Evolutionary conservation across 179 eudicot species (phyloP).

Genomic region (Camellia oleifera): DNA sequence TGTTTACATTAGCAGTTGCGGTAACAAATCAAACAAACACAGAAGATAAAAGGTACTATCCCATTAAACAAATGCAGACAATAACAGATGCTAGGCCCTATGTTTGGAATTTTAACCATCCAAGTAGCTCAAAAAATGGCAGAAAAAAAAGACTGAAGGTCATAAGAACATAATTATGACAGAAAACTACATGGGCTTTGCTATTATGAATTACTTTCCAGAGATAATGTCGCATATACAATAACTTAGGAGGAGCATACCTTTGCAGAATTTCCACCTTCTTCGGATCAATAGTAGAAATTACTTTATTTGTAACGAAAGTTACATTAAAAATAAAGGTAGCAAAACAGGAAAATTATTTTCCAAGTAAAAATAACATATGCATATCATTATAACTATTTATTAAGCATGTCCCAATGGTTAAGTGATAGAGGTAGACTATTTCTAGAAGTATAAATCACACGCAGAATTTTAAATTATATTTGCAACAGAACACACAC

Average conservation of each 20-base stretch:
- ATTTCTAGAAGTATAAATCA: background rate
- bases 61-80: background rate
- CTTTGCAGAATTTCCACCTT: too few species aligned
- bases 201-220: background rate
- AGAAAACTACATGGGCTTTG: background rate
- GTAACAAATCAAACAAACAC: background rate
- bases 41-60: background rate
- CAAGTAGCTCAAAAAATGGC: background rate
- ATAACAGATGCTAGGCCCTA: background rate
- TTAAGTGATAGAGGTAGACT: background rate
- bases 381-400: background rate
- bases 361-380: background rate
- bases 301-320: too few species aligned
- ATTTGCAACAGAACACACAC: conserved; percentile 3
- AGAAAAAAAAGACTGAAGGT: background rate
- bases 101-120: background rate
- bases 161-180: background rate
- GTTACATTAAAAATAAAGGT: too few species aligned
- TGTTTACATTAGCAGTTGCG: background rate
- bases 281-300: too few species aligned
- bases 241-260: too few species aligned
- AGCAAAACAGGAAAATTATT: background rate
- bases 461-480: background rate
- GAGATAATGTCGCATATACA: background rate
- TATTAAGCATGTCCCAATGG: background rate